phyloP scores from a whole-genome alignment of 768 basidiomycete species.

The Tylopilus subfusipes region DNA sequence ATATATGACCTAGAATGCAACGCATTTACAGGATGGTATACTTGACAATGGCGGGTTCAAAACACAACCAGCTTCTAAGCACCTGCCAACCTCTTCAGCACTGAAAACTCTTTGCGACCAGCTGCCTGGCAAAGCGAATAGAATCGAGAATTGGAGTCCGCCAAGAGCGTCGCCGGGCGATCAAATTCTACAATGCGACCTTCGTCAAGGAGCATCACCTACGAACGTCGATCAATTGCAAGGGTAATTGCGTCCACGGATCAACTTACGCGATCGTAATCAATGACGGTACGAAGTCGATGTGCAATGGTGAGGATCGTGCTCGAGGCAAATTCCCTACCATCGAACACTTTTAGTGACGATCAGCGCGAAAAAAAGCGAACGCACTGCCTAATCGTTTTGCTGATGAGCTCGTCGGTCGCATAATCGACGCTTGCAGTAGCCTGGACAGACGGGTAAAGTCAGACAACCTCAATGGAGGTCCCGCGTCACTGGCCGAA shows the following conservation, averaged over 20 bases:
- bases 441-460: slow-evolving; percentile 39
- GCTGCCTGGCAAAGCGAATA: slow-evolving; percentile 69
- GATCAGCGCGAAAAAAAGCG: background rate
- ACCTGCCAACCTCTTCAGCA: slow-evolving; percentile 65
- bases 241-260: slow-evolving; percentile 1
- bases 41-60: background rate
- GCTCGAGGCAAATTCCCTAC: slow-evolving; percentile 72
- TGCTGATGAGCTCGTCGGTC: slow-evolving; percentile 82
- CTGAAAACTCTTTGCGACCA: slow-evolving; percentile 65
- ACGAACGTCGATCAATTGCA: background rate
- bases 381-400: slow-evolving; percentile 74
- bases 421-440: slow-evolving; percentile 81
- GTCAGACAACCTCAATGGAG: slow-evolving; percentile 1
- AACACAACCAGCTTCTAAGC: slow-evolving; percentile 1
- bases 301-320: slow-evolving; percentile 85
- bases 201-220: slow-evolving; percentile 78
- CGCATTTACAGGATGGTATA: slow-evolving; percentile 8
- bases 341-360: background rate
- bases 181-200: slow-evolving; percentile 79
- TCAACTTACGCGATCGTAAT: slow-evolving; percentile 70
- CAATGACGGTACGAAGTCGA: slow-evolving; percentile 73
- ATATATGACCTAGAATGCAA: background rate
- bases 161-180: slow-evolving; percentile 54
- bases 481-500: background rate
- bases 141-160: slow-evolving; percentile 57